Conservation (phyloP, 768 basidiomycete genomes). For the Tylopilus subfusipes region DNA sequence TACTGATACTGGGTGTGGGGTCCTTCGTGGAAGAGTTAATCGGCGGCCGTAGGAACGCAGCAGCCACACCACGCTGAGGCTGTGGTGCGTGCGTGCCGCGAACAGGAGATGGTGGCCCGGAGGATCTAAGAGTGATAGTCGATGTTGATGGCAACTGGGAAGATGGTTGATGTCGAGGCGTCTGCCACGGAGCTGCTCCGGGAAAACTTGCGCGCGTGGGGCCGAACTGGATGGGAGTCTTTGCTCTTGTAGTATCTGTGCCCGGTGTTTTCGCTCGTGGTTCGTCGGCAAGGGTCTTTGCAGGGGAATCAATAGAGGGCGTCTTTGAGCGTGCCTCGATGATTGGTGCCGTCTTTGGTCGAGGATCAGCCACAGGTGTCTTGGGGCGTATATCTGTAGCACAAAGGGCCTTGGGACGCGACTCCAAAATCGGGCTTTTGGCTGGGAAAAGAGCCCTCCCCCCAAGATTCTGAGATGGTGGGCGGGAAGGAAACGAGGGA, state of each 20-base stretch:
- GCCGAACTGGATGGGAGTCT: slow-evolving; percentile 17
- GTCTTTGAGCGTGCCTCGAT: slow-evolving; percentile 20
- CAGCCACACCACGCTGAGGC: slow-evolving; percentile 44
- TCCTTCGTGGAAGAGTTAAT: slow-evolving; percentile 54
- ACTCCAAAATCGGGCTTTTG: slow-evolving; percentile 14
- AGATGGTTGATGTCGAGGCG: slow-evolving; percentile 28
- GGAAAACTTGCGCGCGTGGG: slow-evolving; percentile 18
- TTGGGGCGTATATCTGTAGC: slow-evolving; percentile 18
- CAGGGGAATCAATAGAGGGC: slow-evolving; percentile 10
- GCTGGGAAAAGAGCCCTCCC: slow-evolving; percentile 9
- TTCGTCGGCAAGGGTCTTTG: slow-evolving; percentile 16
- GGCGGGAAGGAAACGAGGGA: slow-evolving; percentile 12
- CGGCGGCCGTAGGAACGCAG: slow-evolving; percentile 52
- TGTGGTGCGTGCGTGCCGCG: slow-evolving; percentile 41
- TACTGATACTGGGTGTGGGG: slow-evolving; percentile 75
- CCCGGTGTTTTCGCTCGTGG: slow-evolving; percentile 20
- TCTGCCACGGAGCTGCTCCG: slow-evolving; percentile 20
- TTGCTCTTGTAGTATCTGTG: slow-evolving; percentile 14
- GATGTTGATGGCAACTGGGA: slow-evolving; percentile 29
- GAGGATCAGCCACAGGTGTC: slow-evolving; percentile 18
- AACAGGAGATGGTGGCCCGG: slow-evolving; percentile 38
- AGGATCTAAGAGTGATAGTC: slow-evolving; percentile 24
- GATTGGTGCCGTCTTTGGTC: slow-evolving; percentile 11
- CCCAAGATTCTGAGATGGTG: slow-evolving; percentile 21
- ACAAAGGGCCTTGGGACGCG: slow-evolving; percentile 21